A percentile compares a stretch with the other conserved stretches of the same genome.
These are phyloP conservation scores for Botryotinia convoluta DNA, from an alignment of 2,329 filamentous ascomycete species.

Conservation along the genomic window DNA sequence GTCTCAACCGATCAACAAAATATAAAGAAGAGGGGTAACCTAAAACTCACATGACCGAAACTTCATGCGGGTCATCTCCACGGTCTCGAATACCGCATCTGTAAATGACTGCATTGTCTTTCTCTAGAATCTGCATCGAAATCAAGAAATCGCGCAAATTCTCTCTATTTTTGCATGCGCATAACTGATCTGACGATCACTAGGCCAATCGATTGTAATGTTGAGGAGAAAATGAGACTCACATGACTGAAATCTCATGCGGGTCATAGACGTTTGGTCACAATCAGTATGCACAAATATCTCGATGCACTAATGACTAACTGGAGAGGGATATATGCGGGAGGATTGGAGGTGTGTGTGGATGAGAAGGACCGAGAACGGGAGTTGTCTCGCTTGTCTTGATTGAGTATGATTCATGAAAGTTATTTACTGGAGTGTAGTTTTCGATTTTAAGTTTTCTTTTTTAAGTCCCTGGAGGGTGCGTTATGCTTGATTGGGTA, in stretches of 20 bases:
- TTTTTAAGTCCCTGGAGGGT: background rate
- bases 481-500: slow-evolving; percentile 8
- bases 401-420: background rate
- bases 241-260: slow-evolving; percentile 12
- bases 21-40: background rate
- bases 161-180: background rate
- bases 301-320: background rate
- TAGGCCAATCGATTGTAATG: background rate
- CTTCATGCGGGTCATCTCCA: slow-evolving; percentile 6
- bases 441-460: background rate
- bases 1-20: background rate
- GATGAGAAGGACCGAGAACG: slow-evolving; percentile 12
- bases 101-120: background rate
- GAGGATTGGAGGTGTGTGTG: background rate
- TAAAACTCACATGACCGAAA: background rate
- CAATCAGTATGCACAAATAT: background rate
- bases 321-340: background rate
- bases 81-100: background rate
- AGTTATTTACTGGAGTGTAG: background rate
- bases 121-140: background rate
- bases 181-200: background rate
- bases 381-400: background rate
- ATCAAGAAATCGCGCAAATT: background rate
- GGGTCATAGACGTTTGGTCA: background rate
- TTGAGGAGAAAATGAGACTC: background rate